Evolutionary conservation across 768 basidiomycete species (phyloP), one percentile per base, ranked within the genome.

Genomic region (Boletales sp.): DNA sequence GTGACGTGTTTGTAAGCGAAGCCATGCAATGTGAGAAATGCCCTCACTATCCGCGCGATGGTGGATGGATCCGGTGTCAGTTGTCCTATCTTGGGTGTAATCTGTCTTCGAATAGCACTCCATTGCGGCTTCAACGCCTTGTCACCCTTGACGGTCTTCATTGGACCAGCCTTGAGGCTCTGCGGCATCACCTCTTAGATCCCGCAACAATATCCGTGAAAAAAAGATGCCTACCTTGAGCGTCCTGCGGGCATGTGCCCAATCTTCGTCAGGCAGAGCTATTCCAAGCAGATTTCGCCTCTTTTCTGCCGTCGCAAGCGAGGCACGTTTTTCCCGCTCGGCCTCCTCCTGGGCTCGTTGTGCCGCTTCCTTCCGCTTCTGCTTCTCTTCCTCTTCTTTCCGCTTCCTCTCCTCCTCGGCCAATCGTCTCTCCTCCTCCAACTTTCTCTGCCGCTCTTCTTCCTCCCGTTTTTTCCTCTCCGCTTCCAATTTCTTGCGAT

Each of bases 31-130:
- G 46, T 41, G 43, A 42, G 35, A 48, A 40, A 40, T 40, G 2
- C 71, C 84, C 58, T 67, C 33, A 88, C 84, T 58, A 92, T 87
- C 21, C 78, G 78, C 34, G 70, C 48, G 47, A 91, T 89, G 11
- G 80, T 74, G 8, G 71, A 60, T 1, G 67, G 51, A 50, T 91
- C 86, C 54, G 87, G 85, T 6, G 90, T 93, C 21, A 95, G 68
- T 64, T 94, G 92, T 8, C 91, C 91, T 41, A 95, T 83, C 67
- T 87, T 92, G 28, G 90, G 88, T 4, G 83, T 90, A 43, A 95
- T 90, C 59, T 84, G 78, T 40, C 93, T 81, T 21, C 92, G 83
- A 44, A 78, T 73, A 44, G 75, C 77, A 45, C 75, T 81, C 83
- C 87, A 91, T 25, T 75, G 69, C 11, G 82, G 69, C 63, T 83